phyloP scores from a whole-genome alignment of 2,329 filamentous ascomycete genomes.

The Chaetothyriales sp. region DNA sequence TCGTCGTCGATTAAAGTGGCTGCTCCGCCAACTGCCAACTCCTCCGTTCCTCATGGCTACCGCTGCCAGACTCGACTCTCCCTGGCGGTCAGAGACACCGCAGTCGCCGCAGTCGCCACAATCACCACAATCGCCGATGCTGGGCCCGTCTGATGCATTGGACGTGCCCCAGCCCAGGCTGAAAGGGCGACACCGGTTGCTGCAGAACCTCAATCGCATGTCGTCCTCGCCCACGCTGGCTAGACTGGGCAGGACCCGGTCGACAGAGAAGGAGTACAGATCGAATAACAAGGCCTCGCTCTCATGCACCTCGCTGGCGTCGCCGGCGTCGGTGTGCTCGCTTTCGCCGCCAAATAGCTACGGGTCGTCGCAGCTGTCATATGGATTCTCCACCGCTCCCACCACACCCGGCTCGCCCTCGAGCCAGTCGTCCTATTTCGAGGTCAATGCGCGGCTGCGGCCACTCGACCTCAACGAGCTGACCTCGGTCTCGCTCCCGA shows the following conservation, averaged over 20 bases:
- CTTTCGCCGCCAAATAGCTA: conserved; percentile 38
- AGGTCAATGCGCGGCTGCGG: conserved; percentile 41
- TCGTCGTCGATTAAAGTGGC: conserved; percentile 49
- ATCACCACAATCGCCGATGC: conserved; percentile 17
- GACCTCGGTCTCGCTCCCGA: conserved; percentile 43
- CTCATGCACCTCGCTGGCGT: conserved; percentile 48
- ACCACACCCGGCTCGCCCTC: conserved; percentile 35
- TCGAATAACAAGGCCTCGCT: conserved; percentile 47
- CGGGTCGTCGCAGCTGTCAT: conserved; percentile 36
- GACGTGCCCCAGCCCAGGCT: conserved; percentile 36
- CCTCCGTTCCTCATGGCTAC: conserved; percentile 16
- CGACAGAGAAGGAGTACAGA: conserved; percentile 45
- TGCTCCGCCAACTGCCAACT: too few relatives aligned
- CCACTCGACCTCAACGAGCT: conserved; percentile 25
- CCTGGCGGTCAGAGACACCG: background rate
- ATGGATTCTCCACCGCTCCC: conserved; percentile 41
- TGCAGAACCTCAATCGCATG: conserved; percentile 64
- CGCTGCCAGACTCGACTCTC: background rate
- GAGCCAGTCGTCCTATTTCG: conserved; percentile 32
- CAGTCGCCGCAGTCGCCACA: conserved; percentile 1
- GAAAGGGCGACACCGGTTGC: conserved; percentile 53
- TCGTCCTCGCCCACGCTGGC: conserved; percentile 62
- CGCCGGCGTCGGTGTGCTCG: conserved; percentile 38
- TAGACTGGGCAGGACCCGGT: conserved; percentile 47
- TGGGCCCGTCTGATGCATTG: background rate